phyloP scores from a whole-genome alignment of 202 grass and related monocot species.

The Bolboschoenoplectus hybrid region DNA sequence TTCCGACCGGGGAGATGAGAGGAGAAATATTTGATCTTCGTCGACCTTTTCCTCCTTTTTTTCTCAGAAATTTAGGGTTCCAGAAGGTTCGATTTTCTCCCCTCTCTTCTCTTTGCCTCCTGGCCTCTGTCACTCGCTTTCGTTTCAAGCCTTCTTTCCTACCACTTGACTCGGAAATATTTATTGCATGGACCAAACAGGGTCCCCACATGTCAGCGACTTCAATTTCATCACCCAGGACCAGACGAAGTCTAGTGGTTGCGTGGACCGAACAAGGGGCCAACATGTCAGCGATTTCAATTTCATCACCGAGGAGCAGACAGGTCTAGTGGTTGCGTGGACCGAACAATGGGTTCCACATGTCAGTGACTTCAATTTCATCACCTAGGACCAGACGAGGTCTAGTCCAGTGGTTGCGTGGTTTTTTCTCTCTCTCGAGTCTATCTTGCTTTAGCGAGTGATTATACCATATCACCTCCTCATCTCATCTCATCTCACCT shows the following conservation, averaged over 20 bases:
- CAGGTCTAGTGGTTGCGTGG: neutral
- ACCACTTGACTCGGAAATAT: neutral
- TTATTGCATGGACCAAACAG: neutral
- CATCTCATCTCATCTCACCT: too few relatives aligned
- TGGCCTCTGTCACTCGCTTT: slow-evolving; percentile 31
- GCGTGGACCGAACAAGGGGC: neutral
- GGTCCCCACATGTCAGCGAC: neutral
- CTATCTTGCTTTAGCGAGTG: too few relatives aligned
- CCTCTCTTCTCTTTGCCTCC: neutral
- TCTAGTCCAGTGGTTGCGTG: too few relatives aligned
- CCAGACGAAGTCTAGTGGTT: neutral
- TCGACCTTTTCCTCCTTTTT: neutral
- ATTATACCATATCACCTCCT: too few relatives aligned
- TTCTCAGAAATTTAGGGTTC: slow-evolving; percentile 5
- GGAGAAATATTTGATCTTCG: slow-evolving; percentile 15
- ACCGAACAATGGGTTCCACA: neutral
- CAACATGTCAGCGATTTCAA: too few relatives aligned
- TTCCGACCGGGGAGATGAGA: neutral
- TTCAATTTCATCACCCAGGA: neutral
- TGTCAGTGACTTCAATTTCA: neutral
- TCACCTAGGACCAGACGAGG: neutral
- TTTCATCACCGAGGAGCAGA: too few relatives aligned
- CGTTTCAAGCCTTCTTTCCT: slow-evolving; percentile 34
- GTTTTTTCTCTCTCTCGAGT: neutral
- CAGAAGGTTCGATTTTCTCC: slow-evolving; percentile 17